Conservation (phyloP, 176 grass and related monocot species). For the Eleusine indica region DNA sequence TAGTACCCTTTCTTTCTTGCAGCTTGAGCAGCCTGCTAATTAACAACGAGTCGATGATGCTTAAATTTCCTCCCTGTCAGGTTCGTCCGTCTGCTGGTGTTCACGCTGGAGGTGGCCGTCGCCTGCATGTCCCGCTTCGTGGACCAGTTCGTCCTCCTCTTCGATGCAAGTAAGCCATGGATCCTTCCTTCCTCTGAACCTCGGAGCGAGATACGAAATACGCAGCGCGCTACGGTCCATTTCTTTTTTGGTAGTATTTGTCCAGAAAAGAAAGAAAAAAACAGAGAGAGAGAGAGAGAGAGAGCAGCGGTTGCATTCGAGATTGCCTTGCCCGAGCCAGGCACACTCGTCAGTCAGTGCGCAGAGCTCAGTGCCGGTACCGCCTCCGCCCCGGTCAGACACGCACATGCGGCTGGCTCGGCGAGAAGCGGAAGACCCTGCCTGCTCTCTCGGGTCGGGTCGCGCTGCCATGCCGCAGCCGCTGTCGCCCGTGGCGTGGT, state of each 20-base stretch:
- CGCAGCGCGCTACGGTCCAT: conserved; percentile 24
- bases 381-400: conserved; percentile 16
- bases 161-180: conserved; percentile 84
- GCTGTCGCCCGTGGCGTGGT: conserved; percentile 17
- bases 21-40: background rate
- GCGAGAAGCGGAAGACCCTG: conserved; percentile 14
- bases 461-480: conserved; percentile 13
- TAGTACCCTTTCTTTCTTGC: background rate
- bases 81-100: conserved; percentile 89
- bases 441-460: background rate
- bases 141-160: conserved; percentile 87
- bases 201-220: conserved; percentile 18
- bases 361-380: background rate
- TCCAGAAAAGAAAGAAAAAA: background rate
- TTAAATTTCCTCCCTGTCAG: conserved; percentile 23
- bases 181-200: background rate
- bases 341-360: conserved; percentile 6
- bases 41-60: background rate
- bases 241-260: conserved; percentile 14
- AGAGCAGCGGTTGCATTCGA: background rate
- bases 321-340: conserved; percentile 24
- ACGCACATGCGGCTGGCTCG: conserved; percentile 48
- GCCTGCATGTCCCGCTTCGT: conserved; percentile 94
- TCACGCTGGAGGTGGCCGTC: conserved; percentile 91
- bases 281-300: background rate